phyloP scores from a whole-genome alignment of 495 filamentous ascomycete species.

The Xylaria longipes region DNA sequence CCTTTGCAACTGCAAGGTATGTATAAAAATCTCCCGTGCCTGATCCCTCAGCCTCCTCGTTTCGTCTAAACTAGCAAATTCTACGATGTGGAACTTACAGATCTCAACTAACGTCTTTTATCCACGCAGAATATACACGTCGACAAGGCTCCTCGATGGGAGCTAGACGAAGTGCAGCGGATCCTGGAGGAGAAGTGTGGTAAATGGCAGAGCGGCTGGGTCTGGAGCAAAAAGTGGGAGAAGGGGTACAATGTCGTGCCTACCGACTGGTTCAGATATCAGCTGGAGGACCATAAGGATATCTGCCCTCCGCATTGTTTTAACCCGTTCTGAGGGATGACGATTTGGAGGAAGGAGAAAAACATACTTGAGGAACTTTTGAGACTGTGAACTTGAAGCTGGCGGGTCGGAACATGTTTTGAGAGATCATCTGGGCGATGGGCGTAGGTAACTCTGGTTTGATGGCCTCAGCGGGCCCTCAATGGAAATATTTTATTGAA shows the following conservation, averaged over 20 bases:
- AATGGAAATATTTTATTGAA: background rate
- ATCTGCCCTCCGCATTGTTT: background rate
- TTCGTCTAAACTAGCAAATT: background rate
- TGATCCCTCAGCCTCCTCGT: background rate
- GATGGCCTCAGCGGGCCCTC: too few relatives aligned
- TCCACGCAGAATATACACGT: background rate
- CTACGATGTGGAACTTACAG: background rate
- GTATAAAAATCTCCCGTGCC: background rate
- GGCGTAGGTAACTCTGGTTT: too few relatives aligned
- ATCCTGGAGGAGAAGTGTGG: conserved; percentile 27
- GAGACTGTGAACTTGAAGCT: too few relatives aligned
- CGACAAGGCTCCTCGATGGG: conserved; percentile 17
- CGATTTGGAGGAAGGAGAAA: background rate
- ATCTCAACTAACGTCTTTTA: background rate
- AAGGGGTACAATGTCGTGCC: conserved; percentile 28
- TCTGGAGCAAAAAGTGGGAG: conserved; percentile 35
- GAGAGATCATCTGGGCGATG: too few relatives aligned
- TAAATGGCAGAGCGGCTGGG: conserved; percentile 25
- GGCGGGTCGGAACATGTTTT: too few relatives aligned
- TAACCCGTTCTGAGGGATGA: background rate
- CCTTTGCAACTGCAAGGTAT: conserved; percentile 59
- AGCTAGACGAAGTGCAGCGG: conserved; percentile 30
- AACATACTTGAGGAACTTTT: too few relatives aligned
- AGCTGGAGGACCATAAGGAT: background rate
- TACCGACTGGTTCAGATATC: background rate